Evolutionary conservation across 352 stramenopile species (phyloP).

Genomic region (Paralagenidium karlingii): DNA sequence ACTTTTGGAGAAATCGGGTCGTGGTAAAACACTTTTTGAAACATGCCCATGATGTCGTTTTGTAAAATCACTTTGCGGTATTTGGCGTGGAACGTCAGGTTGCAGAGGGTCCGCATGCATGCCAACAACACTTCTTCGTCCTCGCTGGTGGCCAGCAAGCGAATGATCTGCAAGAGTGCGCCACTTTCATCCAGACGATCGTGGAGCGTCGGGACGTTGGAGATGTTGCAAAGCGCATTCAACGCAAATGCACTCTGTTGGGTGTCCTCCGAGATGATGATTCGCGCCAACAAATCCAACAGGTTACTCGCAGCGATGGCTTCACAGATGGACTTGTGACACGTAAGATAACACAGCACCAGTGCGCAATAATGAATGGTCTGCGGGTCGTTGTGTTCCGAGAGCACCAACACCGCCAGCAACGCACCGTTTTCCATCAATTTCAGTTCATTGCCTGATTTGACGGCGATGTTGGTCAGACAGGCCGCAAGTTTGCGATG

Average conservation of each 20-base stretch:
- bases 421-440: slow-evolving; percentile 59
- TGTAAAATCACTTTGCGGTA: slow-evolving; percentile 44
- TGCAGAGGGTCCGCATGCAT: slow-evolving; percentile 53
- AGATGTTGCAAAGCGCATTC: slow-evolving; percentile 73
- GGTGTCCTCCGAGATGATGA: slow-evolving; percentile 26
- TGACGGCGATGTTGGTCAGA: slow-evolving; percentile 59
- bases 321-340: slow-evolving; percentile 55
- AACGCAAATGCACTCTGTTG: slow-evolving; percentile 61
- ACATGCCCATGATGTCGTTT: slow-evolving; percentile 29
- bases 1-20: slow-evolving; percentile 14
- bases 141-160: slow-evolving; percentile 25
- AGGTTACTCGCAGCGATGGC: slow-evolving; percentile 52
- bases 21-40: slow-evolving; percentile 25
- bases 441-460: slow-evolving; percentile 31
- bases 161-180: slow-evolving; percentile 30
- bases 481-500: slow-evolving; percentile 56
- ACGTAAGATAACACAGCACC: slow-evolving; percentile 58
- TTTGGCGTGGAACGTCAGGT: slow-evolving; percentile 48
- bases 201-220: slow-evolving; percentile 38
- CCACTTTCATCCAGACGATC: slow-evolving; percentile 56
- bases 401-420: slow-evolving; percentile 48
- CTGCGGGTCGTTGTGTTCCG: slow-evolving; percentile 51
- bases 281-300: slow-evolving; percentile 52
- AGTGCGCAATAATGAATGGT: slow-evolving; percentile 61
- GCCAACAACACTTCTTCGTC: slow-evolving; percentile 37